These are phyloP conservation scores for Sequoiadendron giganteum DNA, from an alignment of 75 land plant species.

Conservation along the genomic window DNA sequence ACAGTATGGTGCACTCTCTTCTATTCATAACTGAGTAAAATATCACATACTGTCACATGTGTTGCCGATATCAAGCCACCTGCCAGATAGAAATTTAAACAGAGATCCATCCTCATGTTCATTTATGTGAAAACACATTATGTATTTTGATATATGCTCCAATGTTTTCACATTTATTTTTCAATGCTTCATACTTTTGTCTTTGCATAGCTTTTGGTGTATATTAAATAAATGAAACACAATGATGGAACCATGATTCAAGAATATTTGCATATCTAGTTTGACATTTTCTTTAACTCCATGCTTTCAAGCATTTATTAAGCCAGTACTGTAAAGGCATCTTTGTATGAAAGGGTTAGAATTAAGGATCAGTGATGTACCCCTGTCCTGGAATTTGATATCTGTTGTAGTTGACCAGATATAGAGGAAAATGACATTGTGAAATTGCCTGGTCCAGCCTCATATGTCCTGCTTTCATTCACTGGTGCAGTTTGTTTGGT, in stretches of 20 bases:
- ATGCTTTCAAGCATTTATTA: not conserved
- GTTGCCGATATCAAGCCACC: not conserved
- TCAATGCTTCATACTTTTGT: not conserved
- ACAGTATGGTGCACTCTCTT: no score
- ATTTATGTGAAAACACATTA: not conserved
- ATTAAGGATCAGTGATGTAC: constrained; percentile 23
- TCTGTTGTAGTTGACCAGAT: constrained; percentile 50
- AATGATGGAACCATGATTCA: not conserved
- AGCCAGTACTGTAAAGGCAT: not conserved
- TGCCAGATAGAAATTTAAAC: not conserved
- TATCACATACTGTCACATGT: not conserved
- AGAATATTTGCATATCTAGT: not conserved
- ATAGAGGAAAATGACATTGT: constrained; percentile 46
- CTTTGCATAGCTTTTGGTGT: not conserved
- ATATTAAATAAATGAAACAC: not conserved
- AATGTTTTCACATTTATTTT: not conserved
- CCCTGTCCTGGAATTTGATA: constrained; percentile 46
- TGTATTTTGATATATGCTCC: not conserved
- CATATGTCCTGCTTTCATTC: constrained; percentile 32
- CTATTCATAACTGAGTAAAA: no score
- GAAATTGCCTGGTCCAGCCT: constrained; percentile 57
- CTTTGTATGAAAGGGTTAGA: not conserved
- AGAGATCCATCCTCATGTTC: not conserved
- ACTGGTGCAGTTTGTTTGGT: constrained; percentile 2
- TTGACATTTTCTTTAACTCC: not conserved